Conservation (phyloP, 495 filamentous ascomycete genomes). For the Astrothelium macrocarpum region DNA sequence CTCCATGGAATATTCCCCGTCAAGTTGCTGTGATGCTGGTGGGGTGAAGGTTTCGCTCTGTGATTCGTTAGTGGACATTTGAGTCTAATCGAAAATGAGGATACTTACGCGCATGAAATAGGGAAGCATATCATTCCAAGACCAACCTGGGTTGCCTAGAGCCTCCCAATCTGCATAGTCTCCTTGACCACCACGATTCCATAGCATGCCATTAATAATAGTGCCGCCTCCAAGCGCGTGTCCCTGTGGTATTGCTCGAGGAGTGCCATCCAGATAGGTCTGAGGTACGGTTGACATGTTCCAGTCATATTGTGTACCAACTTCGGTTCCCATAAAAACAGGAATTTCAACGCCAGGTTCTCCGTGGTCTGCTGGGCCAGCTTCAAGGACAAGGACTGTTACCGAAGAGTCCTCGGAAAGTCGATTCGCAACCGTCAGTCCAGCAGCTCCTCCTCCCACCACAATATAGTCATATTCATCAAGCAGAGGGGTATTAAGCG, state of each 20-base stretch:
- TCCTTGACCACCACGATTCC: constrained; percentile 9
- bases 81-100: no score
- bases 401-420: constrained; percentile 11
- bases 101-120: constrained; percentile 14
- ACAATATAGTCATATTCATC: constrained; percentile 20
- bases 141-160: constrained; percentile 15
- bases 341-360: constrained; percentile 14
- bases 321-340: constrained; percentile 18
- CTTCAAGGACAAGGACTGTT: constrained; percentile 23
- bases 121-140: constrained; percentile 12
- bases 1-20: constrained; percentile 15
- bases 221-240: constrained; percentile 14
- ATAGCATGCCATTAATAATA: constrained; percentile 17
- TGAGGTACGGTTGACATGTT: constrained; percentile 20
- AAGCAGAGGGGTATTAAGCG: constrained; percentile 20
- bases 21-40: constrained; percentile 4
- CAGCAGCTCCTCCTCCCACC: constrained; percentile 23
- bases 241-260: constrained; percentile 20
- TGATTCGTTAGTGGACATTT: neutral
- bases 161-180: constrained; percentile 17
- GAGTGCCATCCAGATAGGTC: constrained; percentile 13
- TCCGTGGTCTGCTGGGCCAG: constrained; percentile 16
- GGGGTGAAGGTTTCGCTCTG: constrained; percentile 16
- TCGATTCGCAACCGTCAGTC: constrained; percentile 22
- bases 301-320: constrained; percentile 21